These are phyloP conservation scores for Aspergillus ochraceoroseus DNA, from an alignment of 2,329 filamentous ascomycete genomes.

Conservation along the genomic window DNA sequence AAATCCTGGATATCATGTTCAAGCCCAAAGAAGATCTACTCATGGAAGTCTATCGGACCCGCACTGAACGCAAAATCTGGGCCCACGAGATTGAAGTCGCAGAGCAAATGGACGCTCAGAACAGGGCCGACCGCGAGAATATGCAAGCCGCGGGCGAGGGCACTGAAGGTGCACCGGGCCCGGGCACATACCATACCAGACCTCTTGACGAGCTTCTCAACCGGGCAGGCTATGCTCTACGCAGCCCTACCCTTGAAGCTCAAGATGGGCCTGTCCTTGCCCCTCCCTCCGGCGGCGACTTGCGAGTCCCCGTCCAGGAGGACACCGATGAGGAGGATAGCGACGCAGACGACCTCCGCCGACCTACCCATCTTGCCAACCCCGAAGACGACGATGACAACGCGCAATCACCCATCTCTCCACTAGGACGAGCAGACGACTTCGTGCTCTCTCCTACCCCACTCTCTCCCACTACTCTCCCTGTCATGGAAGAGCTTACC, in stretches of 20 bases:
- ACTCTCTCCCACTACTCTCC: slow-evolving; percentile 4
- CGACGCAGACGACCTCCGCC: slow-evolving; percentile 5
- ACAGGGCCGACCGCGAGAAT: slow-evolving; percentile 15
- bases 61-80: slow-evolving; percentile 55
- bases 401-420: not conserved
- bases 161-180: slow-evolving; percentile 26
- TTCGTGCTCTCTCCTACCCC: slow-evolving; percentile 10
- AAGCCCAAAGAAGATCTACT: slow-evolving; percentile 72
- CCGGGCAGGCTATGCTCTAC: slow-evolving; percentile 39
- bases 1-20: slow-evolving; percentile 83
- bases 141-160: slow-evolving; percentile 24
- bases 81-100: slow-evolving; percentile 40
- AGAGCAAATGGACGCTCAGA: slow-evolving; percentile 30
- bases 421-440: slow-evolving; percentile 10
- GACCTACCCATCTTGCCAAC: slow-evolving; percentile 24
- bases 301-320: slow-evolving; percentile 23
- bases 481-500: slow-evolving; percentile 13
- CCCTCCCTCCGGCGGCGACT: slow-evolving; percentile 22
- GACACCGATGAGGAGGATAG: slow-evolving; percentile 6
- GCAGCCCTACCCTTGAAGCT: slow-evolving; percentile 22
- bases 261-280: slow-evolving; percentile 23
- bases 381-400: slow-evolving; percentile 19
- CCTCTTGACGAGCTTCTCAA: slow-evolving; percentile 44
- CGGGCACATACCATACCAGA: slow-evolving; percentile 30
- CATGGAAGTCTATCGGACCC: slow-evolving; percentile 61